Evolutionary conservation across 2,329 filamentous ascomycete species (phyloP).

Genomic region (Fusarium marasasianum): DNA sequence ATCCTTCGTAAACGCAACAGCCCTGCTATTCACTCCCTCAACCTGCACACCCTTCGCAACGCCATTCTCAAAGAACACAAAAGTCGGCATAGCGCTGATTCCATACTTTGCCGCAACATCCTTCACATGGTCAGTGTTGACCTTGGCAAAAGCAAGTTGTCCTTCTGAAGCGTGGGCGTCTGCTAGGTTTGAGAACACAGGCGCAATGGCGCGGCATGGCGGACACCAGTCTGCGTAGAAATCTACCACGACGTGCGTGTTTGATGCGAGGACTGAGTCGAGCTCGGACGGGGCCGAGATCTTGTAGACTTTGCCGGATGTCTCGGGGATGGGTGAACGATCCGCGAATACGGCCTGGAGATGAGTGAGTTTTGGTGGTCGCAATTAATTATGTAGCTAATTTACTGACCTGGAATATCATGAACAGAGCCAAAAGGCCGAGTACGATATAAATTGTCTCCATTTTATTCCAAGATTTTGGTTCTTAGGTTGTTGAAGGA

Average conservation of each 20-base stretch:
- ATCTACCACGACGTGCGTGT: conserved; percentile 78
- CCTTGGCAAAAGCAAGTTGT: conserved; percentile 79
- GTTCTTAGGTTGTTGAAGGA: not conserved
- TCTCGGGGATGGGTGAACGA: conserved; percentile 51
- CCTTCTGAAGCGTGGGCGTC: conserved; percentile 47
- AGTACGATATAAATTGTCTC: conserved; percentile 35
- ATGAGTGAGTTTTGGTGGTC: conserved; percentile 1
- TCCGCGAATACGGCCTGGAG: conserved; percentile 28
- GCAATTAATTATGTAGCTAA: no score
- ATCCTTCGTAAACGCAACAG: conserved; percentile 38
- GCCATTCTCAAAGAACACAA: conserved; percentile 82
- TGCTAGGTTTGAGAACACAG: conserved; percentile 60
- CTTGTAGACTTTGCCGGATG: conserved; percentile 51
- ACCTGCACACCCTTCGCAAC: conserved; percentile 50
- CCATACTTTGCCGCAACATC: conserved; percentile 78
- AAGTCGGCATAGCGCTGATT: conserved; percentile 91
- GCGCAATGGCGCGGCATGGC: conserved; percentile 88
- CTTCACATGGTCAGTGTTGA: conserved; percentile 85
- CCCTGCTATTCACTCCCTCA: conserved; percentile 32
- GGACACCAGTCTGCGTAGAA: conserved; percentile 91
- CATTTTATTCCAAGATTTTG: conserved; percentile 2
- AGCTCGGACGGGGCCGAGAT: conserved; percentile 42
- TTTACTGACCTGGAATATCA: conserved; percentile 22
- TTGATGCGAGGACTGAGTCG: conserved; percentile 42
- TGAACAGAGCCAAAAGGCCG: conserved; percentile 27